phyloP scores from a whole-genome alignment of 2,329 filamentous ascomycete genomes.

The Lasiodiplodia hormozganensis region DNA sequence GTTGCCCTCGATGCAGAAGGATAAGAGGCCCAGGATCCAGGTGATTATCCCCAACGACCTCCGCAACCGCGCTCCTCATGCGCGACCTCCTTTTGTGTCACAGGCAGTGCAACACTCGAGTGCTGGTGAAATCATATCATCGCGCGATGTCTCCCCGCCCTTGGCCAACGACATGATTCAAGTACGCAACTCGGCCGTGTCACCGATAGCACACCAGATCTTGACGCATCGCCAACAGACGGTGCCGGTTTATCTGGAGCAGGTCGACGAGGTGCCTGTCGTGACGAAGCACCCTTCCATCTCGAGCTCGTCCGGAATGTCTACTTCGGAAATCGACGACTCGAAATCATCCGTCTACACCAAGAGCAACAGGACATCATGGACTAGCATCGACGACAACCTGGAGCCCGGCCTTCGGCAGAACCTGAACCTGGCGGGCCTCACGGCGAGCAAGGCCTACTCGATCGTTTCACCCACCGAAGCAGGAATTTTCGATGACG shows the following conservation, averaged over 20 bases:
- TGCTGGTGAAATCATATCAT: conserved; percentile 21
- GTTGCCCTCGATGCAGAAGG: conserved; percentile 31
- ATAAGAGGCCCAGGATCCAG: conserved; percentile 41
- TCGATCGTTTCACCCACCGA: conserved; percentile 36
- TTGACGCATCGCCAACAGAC: conserved; percentile 15
- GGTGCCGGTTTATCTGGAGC: conserved; percentile 23
- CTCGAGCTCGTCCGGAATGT: conserved; percentile 47
- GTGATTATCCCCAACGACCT: conserved; percentile 42
- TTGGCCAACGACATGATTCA: conserved; percentile 30
- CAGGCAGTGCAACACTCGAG: conserved; percentile 25
- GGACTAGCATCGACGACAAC: conserved; percentile 48
- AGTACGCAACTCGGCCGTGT: conserved; percentile 38
- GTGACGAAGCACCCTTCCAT: conserved; percentile 33
- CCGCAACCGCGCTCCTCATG: conserved; percentile 38
- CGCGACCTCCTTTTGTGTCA: conserved; percentile 36
- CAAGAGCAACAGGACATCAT: conserved; percentile 42
- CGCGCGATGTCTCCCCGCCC: conserved; percentile 42
- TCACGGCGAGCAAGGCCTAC: conserved; percentile 33
- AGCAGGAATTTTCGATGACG: conserved; percentile 39
- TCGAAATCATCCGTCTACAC: conserved; percentile 50
- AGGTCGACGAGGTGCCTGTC: conserved; percentile 7
- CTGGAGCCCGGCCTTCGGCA: conserved; percentile 36
- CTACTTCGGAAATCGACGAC: conserved; percentile 38
- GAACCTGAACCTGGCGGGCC: conserved; percentile 31
- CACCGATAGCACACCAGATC: conserved; percentile 19